Evolutionary conservation across 257 asterid genomes (phyloP), one percentile per base, ranked within the genome.

Genomic region (Coffea canephora): DNA sequence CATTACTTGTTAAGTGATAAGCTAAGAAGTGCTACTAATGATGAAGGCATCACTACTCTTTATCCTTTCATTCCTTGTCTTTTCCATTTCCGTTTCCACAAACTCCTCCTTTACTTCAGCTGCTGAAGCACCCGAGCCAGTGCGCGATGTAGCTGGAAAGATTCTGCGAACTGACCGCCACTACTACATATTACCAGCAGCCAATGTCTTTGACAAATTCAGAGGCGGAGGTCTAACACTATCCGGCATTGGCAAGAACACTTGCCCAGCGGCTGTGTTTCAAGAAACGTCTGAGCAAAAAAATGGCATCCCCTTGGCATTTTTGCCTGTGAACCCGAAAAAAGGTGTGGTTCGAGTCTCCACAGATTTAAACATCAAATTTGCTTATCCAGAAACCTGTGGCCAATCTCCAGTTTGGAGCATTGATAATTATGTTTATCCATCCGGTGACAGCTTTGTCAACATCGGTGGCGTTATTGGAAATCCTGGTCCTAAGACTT

Each of bases 171-270:
- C 71, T 21, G 68, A 49, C 1, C 25, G 18, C 15, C 64, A 39
- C 2, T 76, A 76, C 46, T 76, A 76, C 80, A 76, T 76, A 55
- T 31, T 76, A 1, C 80, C 80, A 14, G 57, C 80, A 14, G 57
- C 61, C n/a, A 41, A 21, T 43, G 36, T 45, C 27, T 2, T 21
- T 1, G 43, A 3, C 43, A 39, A 4, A 39, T 39, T 39, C 43
- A 39, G 43, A 39, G 43, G 80, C 13, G 80, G 80, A 34, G 80
- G 80, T 8, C 45, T 76, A 5, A 36, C 72, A n/a, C 25, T 43
- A 14, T 49, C 11, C 54, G 31, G 50, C 50, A 36, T 54, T 16
- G 12, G n/a, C 68, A 67, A 78, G 50, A n/a, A 69, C 36, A 69
- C 77, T 0, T 78, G 82, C 59, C 61, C 62, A 3, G 48, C 70